Percentiles rank a stretch among this genome's conserved stretches.
phyloP scores from a whole-genome alignment of 2,329 filamentous ascomycete species.

The Claviceps pazoutovae region DNA sequence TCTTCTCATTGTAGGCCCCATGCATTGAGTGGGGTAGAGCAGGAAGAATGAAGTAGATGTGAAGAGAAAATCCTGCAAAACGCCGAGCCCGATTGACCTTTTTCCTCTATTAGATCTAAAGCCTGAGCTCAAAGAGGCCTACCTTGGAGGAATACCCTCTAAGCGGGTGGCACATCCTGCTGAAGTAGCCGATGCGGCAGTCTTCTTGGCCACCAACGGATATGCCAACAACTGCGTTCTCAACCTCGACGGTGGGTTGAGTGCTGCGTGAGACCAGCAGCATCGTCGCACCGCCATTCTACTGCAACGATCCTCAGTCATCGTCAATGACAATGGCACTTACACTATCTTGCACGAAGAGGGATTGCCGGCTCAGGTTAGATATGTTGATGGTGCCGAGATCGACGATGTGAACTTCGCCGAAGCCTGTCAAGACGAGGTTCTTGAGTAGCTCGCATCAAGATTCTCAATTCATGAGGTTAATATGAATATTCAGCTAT shows the following conservation, averaged over 20 bases:
- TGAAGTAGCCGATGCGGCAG: conserved; percentile 70
- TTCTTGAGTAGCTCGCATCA: conserved; percentile 94
- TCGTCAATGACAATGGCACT: conserved; percentile 48
- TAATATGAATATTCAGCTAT: too few species aligned
- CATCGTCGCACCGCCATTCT: not conserved
- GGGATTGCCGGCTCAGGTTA: conserved; percentile 94
- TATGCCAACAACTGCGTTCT: conserved; percentile 82
- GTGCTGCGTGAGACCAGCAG: conserved; percentile 37
- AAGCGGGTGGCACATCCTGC: conserved; percentile 51
- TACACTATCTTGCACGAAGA: conserved; percentile 43
- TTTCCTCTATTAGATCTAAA: conserved; percentile 23
- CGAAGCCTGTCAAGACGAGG: conserved; percentile 80
- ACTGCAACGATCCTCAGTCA: not conserved
- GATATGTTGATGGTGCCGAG: conserved; percentile 96
- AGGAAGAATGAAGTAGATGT: too few species aligned
- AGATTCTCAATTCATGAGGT: too few species aligned
- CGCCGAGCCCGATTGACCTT: conserved; percentile 19
- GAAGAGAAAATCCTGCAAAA: not conserved
- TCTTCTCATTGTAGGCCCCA: not conserved
- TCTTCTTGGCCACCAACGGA: conserved; percentile 62
- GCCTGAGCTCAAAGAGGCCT: conserved; percentile 22
- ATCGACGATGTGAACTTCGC: conserved; percentile 87
- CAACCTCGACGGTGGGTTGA: conserved; percentile 74
- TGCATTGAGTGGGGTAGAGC: not conserved
- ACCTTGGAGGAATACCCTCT: conserved; percentile 42